Conservation (phyloP, 495 filamentous ascomycete species). For the Daldinia grandis region DNA sequence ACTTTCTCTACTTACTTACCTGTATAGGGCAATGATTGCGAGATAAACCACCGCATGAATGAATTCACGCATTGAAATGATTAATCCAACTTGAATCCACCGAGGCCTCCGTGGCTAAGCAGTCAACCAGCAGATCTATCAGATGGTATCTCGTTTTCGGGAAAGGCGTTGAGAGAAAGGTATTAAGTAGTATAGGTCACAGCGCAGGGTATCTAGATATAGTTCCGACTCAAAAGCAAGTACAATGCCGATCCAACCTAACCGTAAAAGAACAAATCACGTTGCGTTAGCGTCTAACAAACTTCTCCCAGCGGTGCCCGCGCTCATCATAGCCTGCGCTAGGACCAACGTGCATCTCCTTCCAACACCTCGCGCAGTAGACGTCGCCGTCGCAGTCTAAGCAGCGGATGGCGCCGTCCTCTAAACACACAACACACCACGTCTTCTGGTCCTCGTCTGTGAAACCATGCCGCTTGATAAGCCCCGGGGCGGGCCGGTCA, state of each 20-base stretch:
- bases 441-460: conserved; percentile 70
- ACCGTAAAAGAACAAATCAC: conserved; percentile 7
- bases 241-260: neutral
- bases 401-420: conserved; percentile 69
- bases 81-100: neutral
- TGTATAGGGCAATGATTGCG: neutral
- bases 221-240: conserved; percentile 2
- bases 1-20: neutral
- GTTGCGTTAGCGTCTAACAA: conserved; percentile 34
- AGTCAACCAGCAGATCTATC: neutral
- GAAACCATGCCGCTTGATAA: conserved; percentile 49
- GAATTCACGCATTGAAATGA: neutral
- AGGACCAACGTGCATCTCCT: conserved; percentile 70
- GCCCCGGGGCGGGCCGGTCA: conserved; percentile 48
- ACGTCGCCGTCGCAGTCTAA: conserved; percentile 70
- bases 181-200: neutral
- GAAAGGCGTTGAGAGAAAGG: neutral
- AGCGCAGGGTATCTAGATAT: conserved; percentile 17
- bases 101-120: neutral
- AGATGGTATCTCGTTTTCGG: neutral
- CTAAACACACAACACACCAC: conserved; percentile 77
- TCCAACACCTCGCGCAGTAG: conserved; percentile 74
- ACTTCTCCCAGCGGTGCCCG: conserved; percentile 57
- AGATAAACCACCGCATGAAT: neutral
- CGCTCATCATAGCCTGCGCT: conserved; percentile 65